phyloP scores from a whole-genome alignment of 2,329 filamentous ascomycete species.

The Fusarium nanum region DNA sequence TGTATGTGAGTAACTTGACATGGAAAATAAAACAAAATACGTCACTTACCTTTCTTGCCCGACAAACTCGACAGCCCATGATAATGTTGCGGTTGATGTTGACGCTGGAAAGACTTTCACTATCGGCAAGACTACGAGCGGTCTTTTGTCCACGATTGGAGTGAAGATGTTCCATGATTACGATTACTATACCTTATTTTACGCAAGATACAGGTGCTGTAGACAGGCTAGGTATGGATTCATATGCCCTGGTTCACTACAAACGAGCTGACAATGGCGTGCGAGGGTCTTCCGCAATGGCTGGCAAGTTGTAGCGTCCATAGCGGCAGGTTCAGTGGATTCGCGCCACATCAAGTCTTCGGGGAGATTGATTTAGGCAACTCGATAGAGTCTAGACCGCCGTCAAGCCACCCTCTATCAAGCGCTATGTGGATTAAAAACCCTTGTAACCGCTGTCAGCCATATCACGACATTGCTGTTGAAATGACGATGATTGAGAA shows the following conservation, averaged over 20 bases:
- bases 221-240: background rate
- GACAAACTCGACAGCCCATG: constrained; percentile 57
- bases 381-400: constrained; percentile 18
- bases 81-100: constrained; percentile 42
- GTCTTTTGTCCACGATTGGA: constrained; percentile 28
- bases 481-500: constrained; percentile 40
- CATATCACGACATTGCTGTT: constrained; percentile 44
- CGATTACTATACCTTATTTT: background rate
- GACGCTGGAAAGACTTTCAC: constrained; percentile 25
- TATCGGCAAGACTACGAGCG: constrained; percentile 30
- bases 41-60: constrained; percentile 54
- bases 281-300: constrained; percentile 43
- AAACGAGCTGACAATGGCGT: constrained; percentile 49
- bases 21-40: background rate
- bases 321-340: constrained; percentile 15
- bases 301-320: constrained; percentile 24
- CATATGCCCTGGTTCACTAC: constrained; percentile 40
- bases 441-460: constrained; percentile 36
- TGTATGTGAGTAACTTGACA: constrained; percentile 22
- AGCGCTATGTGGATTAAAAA: constrained; percentile 40
- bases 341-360: constrained; percentile 34
- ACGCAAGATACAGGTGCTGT: background rate
- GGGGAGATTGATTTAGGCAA: constrained; percentile 32
- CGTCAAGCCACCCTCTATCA: constrained; percentile 24
- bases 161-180: constrained; percentile 33